Percentiles rank a stretch among this genome's conserved stretches.
These are phyloP conservation scores for Diaporthe sp. DNA, from an alignment of 2,329 filamentous ascomycete species.

Conservation along the genomic window DNA sequence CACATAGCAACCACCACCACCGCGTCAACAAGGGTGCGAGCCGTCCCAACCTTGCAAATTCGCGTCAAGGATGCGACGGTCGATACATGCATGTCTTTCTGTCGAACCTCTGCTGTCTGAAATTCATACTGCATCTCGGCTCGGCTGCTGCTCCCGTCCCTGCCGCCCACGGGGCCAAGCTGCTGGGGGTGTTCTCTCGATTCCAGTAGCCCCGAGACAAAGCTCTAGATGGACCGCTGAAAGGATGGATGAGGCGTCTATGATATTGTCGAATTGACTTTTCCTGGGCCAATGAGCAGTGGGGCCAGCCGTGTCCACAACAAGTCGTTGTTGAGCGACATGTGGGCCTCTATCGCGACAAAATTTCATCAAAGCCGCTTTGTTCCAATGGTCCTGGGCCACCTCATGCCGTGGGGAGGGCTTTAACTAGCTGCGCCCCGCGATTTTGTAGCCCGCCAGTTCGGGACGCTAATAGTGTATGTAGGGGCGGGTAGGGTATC, in stretches of 20 bases:
- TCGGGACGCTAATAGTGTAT: neutral
- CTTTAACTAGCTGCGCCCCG: neutral
- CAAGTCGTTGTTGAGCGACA: neutral
- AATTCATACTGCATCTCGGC: neutral
- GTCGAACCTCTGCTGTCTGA: conserved; percentile 6
- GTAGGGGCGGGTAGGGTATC: neutral
- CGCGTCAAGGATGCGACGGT: conserved; percentile 10
- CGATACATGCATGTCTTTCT: conserved; percentile 3
- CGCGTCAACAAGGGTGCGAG: conserved; percentile 10
- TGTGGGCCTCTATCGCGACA: neutral
- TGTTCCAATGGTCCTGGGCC: neutral
- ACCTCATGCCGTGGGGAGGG: neutral
- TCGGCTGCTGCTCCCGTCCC: conserved; percentile 28
- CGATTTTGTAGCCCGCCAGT: neutral
- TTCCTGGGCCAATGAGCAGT: neutral
- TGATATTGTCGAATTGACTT: neutral
- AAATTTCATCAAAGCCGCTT: neutral
- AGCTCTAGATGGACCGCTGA: neutral
- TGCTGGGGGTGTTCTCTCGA: neutral
- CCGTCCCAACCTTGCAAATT: neutral
- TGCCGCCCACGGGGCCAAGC: no score
- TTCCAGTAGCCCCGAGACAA: neutral
- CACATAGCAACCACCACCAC: conserved; percentile 11
- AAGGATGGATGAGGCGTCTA: neutral
- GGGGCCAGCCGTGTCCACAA: neutral